Evolutionary conservation across 139 green algal genomes (phyloP), one percentile per base, ranked within the genome.

Genomic region (Chlamydomonas sphaeroides): DNA sequence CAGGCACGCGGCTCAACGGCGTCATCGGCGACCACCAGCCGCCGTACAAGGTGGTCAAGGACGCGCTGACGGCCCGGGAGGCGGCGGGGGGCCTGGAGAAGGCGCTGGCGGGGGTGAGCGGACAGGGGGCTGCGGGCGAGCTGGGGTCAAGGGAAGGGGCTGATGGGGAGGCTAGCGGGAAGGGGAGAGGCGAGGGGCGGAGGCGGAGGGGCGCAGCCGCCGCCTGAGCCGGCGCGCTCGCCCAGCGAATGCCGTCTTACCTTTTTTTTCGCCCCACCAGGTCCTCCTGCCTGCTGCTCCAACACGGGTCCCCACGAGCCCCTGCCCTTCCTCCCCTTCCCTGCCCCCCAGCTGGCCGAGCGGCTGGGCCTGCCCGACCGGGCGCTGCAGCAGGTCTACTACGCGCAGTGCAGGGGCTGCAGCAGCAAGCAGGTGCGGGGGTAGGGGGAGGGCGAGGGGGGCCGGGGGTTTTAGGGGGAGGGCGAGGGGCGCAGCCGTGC

Each of bases 1-100:
- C 35, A 83, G 62, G 76, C 62, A 74, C 76, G 18, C 45, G 45
- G 25, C 17, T 32, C 62, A 72, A 83, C 32, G 76, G 76, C 33
- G 76, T 83, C 15, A 83, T 83, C 63, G 76, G 76, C 28, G 76
- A 83, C 76, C 76, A 83, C 76, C 56, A 57, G 45, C 76, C 76
- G 62, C 62, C 76, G 32, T 74, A 73, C 76, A 73, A 62, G 56
- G 48, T 74, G 35, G 77, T 84, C 8, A 38, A 41, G 49, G 65
- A 74, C 28, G 49, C 65, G 26, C 1, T 75, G 77, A 65, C 77
- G 49, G 77, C 63, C 20, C 77, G 63, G 28, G 77, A 84, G 77
- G 65, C 48, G 36, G 65, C 65, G 49, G 49, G 48, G 1, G 62
- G 62, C 4, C 2, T 82, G 62, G 75, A 82, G 75, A 63, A 65